A percentile compares a stretch with the other conserved stretches of the same genome.
Evolutionary conservation across 2,329 filamentous ascomycete genomes (phyloP).

Genomic region (Aspergillus pseudoviridinutans): DNA sequence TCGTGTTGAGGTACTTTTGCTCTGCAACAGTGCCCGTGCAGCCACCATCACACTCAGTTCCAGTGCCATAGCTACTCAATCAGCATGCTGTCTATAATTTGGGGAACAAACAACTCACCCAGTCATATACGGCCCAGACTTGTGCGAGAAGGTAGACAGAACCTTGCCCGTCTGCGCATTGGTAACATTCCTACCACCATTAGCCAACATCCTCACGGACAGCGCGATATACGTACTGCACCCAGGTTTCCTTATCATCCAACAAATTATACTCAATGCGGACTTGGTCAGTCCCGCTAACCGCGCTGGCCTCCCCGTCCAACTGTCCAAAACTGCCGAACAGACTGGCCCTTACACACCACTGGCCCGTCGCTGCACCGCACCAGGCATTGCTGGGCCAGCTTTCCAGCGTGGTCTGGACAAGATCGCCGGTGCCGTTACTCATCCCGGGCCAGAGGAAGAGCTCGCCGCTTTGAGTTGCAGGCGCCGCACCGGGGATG

Average conservation of each 20-base stretch:
- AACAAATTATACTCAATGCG: slow-evolving; percentile 23
- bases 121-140: slow-evolving; percentile 37
- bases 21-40: slow-evolving; percentile 39
- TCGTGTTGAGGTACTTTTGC: slow-evolving; percentile 39
- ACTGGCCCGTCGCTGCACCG: slow-evolving; percentile 36
- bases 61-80: slow-evolving; percentile 30
- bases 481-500: slow-evolving; percentile 38
- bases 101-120: slow-evolving; percentile 11
- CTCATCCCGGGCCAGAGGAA: slow-evolving; percentile 47
- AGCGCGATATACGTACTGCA: slow-evolving; percentile 17
- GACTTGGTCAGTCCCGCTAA: slow-evolving; percentile 29
- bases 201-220: neutral
- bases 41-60: slow-evolving; percentile 38
- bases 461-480: slow-evolving; percentile 35
- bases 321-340: slow-evolving; percentile 43
- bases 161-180: slow-evolving; percentile 32
- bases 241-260: slow-evolving; percentile 27
- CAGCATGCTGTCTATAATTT: no score
- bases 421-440: slow-evolving; percentile 43
- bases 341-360: slow-evolving; percentile 40
- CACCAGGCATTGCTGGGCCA: slow-evolving; percentile 43
- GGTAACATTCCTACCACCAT: slow-evolving; percentile 24
- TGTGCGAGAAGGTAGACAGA: slow-evolving; percentile 33
- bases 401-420: slow-evolving; percentile 42
- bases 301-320: slow-evolving; percentile 19